phyloP scores from a whole-genome alignment of 805 yeast species.

The Candida khao-thaluensis region DNA sequence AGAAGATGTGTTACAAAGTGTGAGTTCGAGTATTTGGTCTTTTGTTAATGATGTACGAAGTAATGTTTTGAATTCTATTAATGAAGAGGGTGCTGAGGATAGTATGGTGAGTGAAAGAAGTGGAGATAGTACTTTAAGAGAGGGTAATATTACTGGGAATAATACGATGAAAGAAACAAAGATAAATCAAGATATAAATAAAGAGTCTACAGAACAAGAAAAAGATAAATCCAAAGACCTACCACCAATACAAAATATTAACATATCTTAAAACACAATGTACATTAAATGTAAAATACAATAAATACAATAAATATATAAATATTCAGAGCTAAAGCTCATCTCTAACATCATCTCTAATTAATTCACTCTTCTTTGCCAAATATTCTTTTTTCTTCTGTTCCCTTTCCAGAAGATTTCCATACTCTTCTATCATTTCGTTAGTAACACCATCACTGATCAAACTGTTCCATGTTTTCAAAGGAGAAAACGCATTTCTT shows the following conservation, averaged over 20 bases:
- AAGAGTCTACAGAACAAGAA: too few species aligned
- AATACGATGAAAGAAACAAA: too few species aligned
- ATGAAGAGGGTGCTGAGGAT: constrained; percentile 9
- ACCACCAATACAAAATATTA: too few species aligned
- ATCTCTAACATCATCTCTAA: constrained; percentile 13
- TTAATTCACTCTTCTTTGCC: constrained; percentile 6
- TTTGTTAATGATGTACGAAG: constrained; percentile 42
- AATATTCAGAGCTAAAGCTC: too few species aligned
- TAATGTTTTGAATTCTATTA: constrained; percentile 23
- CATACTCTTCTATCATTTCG: constrained; percentile 36
- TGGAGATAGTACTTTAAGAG: too few species aligned
- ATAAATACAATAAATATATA: too few species aligned
- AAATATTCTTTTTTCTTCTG: constrained; percentile 17
- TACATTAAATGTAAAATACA: too few species aligned
- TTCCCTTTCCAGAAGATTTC: constrained; percentile 30
- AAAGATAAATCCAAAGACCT: too few species aligned
- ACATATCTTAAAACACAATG: too few species aligned
- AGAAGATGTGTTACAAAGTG: constrained; percentile 42
- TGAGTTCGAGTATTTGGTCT: constrained; percentile 42
- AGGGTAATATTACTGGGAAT: too few species aligned
- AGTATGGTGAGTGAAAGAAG: too few species aligned
- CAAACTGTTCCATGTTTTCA: constrained; percentile 57
- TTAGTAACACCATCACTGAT: constrained; percentile 44
- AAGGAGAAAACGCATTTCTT: constrained; percentile 67
- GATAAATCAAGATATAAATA: too few species aligned